These are phyloP conservation scores for Rhododendron mucronatum DNA, from an alignment of 148 eudicot genomes.

Conservation along the genomic window DNA sequence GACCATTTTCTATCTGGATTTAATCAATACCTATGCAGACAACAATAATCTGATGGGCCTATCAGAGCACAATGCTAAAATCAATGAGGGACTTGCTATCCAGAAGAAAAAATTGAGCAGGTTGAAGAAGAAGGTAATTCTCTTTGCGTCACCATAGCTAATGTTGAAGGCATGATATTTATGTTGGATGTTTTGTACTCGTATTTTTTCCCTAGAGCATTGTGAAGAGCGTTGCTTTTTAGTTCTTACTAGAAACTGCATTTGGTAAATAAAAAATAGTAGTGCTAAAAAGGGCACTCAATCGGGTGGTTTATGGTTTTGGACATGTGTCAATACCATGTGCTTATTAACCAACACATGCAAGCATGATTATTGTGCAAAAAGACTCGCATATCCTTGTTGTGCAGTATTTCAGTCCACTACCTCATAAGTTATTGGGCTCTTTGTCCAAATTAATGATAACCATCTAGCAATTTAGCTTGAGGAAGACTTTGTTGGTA, in stretches of 20 bases:
- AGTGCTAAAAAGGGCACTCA: background rate
- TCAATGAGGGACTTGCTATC: slow-evolving; percentile 44
- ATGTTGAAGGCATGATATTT: background rate
- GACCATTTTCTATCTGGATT: background rate
- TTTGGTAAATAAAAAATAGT: background rate
- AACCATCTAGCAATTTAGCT: background rate
- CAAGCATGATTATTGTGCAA: background rate
- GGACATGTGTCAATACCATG: background rate
- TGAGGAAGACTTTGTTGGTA: background rate
- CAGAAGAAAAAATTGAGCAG: slow-evolving; percentile 55
- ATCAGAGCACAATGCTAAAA: slow-evolving; percentile 38
- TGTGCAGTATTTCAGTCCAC: background rate
- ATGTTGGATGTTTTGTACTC: background rate
- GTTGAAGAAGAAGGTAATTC: slow-evolving; percentile 64
- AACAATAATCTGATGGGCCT: slow-evolving; percentile 25
- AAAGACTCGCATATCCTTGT: background rate
- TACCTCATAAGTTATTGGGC: background rate
- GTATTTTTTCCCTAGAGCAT: background rate
- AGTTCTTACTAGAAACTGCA: background rate
- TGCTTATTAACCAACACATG: background rate
- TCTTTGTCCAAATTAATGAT: background rate
- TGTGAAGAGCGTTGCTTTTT: background rate
- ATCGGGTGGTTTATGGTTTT: background rate
- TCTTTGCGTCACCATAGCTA: background rate
- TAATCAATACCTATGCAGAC: slow-evolving; percentile 30